Conservation (phyloP, 2,329 filamentous ascomycete species). For the Lachnellula hyalina region DNA sequence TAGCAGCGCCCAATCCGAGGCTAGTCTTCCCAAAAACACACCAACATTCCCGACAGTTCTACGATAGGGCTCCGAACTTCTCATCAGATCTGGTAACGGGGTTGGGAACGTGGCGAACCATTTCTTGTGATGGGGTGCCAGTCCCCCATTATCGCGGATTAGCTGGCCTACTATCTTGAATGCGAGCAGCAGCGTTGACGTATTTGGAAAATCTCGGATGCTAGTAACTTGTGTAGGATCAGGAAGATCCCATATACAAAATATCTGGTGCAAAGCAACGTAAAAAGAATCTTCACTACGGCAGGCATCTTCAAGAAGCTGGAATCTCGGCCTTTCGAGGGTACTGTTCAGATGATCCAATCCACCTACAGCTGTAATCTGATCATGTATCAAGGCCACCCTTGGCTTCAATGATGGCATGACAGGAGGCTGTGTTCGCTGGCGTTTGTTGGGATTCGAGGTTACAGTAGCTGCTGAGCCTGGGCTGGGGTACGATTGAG, state of each 20-base stretch:
- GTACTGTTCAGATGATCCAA: conserved; percentile 23
- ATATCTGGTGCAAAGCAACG: conserved; percentile 59
- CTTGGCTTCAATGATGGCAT: conserved; percentile 21
- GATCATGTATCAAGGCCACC: conserved; percentile 22
- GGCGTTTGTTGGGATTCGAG: conserved; percentile 10
- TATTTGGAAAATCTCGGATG: conserved; percentile 31
- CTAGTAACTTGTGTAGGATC: conserved; percentile 23
- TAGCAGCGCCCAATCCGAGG: conserved; percentile 36
- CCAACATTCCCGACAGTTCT: conserved; percentile 34
- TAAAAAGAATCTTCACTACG: conserved; percentile 54
- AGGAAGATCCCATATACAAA: conserved; percentile 47
- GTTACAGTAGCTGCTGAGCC: background rate
- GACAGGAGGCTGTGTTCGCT: conserved; percentile 10
- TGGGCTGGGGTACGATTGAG: conserved; percentile 1
- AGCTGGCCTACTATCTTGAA: conserved; percentile 37
- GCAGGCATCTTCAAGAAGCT: conserved; percentile 55
- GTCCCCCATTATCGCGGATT: conserved; percentile 39
- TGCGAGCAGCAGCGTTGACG: conserved; percentile 23
- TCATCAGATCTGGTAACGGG: conserved; percentile 25
- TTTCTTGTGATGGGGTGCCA: conserved; percentile 36
- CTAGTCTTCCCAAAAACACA: conserved; percentile 40
- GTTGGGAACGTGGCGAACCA: conserved; percentile 47
- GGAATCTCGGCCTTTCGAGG: conserved; percentile 44
- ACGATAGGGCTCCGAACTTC: conserved; percentile 32
- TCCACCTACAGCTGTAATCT: conserved; percentile 22